These are phyloP conservation scores for Diaporthe longicolla DNA, from an alignment of 2,329 filamentous ascomycete genomes.

Conservation along the genomic window DNA sequence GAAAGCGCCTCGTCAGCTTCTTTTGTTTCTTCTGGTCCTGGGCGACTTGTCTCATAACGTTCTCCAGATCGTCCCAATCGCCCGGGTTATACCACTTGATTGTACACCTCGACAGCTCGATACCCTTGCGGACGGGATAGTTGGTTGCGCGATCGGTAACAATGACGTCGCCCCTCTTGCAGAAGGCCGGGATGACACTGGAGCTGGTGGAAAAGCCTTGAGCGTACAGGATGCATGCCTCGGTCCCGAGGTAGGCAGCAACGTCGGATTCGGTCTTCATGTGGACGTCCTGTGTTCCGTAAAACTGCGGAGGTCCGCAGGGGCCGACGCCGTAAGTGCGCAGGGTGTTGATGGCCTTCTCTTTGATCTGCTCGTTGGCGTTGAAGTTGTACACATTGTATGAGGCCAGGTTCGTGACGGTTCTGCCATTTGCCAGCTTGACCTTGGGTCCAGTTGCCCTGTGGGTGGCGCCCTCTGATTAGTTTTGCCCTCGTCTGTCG, in stretches of 20 bases:
- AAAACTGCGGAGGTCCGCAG: conserved; percentile 97
- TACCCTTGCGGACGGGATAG: conserved; percentile 92
- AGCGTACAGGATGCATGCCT: conserved; percentile 93
- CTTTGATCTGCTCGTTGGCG: conserved; percentile 90
- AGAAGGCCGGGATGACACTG: conserved; percentile 97
- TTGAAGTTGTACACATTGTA: conserved; percentile 99
- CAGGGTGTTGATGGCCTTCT: conserved; percentile 93
- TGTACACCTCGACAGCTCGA: conserved; percentile 92
- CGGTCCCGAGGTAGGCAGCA: conserved; percentile 87
- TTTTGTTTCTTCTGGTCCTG: conserved; percentile 89
- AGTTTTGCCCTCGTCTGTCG: background rate
- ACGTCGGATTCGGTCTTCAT: conserved; percentile 97
- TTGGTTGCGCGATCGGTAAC: conserved; percentile 95
- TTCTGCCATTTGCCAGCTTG: conserved; percentile 89
- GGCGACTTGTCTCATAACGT: conserved; percentile 85
- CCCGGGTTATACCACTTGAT: conserved; percentile 97
- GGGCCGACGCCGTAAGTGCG: conserved; percentile 97
- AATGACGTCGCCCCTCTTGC: conserved; percentile 96
- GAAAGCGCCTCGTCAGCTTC: conserved; percentile 91
- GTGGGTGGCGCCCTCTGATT: conserved; percentile 31
- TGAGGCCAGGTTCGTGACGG: conserved; percentile 92
- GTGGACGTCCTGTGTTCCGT: conserved; percentile 97
- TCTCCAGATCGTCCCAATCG: conserved; percentile 93
- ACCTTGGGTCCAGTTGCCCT: conserved; percentile 92
- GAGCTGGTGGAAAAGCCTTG: conserved; percentile 97